A percentile compares a stretch with the other conserved stretches of the same genome.
These are phyloP conservation scores for Paraconiothyrium brasiliense DNA, from an alignment of 2,329 filamentous ascomycete species.

Conservation along the genomic window DNA sequence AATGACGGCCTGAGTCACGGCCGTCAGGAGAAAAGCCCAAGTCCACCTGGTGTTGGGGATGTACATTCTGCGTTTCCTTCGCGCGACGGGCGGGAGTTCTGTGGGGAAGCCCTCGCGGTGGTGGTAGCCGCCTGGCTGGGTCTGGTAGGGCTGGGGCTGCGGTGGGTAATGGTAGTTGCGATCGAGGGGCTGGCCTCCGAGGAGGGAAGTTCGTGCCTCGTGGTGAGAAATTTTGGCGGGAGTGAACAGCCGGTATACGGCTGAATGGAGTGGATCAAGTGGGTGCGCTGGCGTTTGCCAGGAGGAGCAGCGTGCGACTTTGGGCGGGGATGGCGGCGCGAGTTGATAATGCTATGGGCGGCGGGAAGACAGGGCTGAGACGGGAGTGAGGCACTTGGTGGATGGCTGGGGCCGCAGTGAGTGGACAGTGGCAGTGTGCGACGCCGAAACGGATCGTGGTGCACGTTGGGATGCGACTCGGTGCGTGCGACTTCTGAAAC, in stretches of 20 bases:
- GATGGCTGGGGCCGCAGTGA: neutral
- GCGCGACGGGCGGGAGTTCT: constrained; percentile 52
- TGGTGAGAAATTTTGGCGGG: constrained; percentile 64
- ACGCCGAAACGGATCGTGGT: constrained; percentile 8
- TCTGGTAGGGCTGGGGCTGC: constrained; percentile 54
- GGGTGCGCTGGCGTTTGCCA: constrained; percentile 13
- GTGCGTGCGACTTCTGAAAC: constrained; percentile 9
- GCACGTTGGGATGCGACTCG: neutral
- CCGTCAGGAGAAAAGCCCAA: constrained; percentile 80
- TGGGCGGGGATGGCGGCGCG: constrained; percentile 2
- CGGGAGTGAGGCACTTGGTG: constrained; percentile 10
- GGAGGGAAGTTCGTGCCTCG: constrained; percentile 66
- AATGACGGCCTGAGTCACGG: constrained; percentile 78
- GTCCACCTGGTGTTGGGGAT: constrained; percentile 88
- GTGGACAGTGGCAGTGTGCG: constrained; percentile 9
- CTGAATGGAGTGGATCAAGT: constrained; percentile 39
- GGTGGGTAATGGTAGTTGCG: constrained; percentile 60
- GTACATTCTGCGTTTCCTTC: constrained; percentile 65
- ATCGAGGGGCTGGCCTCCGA: constrained; percentile 65
- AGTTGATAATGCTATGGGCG: neutral
- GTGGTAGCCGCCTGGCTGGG: constrained; percentile 60
- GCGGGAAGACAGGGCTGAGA: constrained; percentile 4
- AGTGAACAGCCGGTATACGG: constrained; percentile 46
- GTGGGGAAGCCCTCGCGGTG: constrained; percentile 51
- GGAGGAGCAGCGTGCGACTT: constrained; percentile 1